Conservation (phyloP, 441 rosid species). For the Syzygium syzygioides region DNA sequence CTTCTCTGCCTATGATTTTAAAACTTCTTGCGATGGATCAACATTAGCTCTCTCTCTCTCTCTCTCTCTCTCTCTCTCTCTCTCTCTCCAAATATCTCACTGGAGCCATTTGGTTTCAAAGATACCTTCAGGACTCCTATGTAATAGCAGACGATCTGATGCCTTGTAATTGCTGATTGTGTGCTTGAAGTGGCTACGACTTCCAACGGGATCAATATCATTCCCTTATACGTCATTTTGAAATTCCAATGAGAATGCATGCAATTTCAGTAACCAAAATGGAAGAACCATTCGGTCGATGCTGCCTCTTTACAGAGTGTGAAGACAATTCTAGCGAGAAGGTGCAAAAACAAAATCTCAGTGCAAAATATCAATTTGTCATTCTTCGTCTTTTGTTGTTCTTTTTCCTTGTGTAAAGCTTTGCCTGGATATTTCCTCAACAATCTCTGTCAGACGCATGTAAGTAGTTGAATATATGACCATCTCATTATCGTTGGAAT, state of each 20-base stretch:
- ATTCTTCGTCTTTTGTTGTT: not conserved
- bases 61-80: not conserved
- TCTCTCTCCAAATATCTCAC: not conserved
- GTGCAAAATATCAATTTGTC: not conserved
- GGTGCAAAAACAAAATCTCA: not conserved
- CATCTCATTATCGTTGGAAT: not conserved
- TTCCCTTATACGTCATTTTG: not conserved
- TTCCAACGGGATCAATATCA: not conserved
- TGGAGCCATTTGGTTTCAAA: not conserved
- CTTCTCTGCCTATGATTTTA: not conserved
- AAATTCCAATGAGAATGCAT: not conserved
- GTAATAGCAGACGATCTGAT: not conserved
- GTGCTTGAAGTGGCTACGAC: not conserved
- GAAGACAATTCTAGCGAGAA: not conserved
- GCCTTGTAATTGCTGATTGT: not conserved
- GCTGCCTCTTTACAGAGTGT: not conserved
- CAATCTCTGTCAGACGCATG: not conserved
- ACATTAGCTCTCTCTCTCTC: not conserved
- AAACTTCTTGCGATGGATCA: not conserved
- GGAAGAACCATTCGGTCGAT: not conserved
- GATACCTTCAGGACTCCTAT: not conserved
- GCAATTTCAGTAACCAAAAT: not conserved
- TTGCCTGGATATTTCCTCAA: not conserved
- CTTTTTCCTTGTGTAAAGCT: not conserved
- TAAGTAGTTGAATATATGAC: not conserved